phyloP scores from a whole-genome alignment of 495 filamentous ascomycete species.

The Opeltia flavorubescens region DNA sequence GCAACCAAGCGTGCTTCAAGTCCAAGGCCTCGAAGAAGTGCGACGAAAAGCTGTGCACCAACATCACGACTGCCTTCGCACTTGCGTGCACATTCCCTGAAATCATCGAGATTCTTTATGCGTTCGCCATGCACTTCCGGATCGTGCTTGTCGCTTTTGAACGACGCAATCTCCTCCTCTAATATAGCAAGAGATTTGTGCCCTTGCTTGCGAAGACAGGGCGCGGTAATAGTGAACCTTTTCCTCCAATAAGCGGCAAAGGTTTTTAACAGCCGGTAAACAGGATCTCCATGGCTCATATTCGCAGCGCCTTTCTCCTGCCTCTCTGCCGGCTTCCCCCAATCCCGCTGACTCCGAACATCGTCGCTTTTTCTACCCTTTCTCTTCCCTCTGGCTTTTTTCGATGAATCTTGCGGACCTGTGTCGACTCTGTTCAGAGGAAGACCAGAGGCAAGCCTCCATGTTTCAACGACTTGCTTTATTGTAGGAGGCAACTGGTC shows the following conservation, averaged over 20 bases:
- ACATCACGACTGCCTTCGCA: constrained; percentile 78
- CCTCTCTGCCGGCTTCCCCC: constrained; percentile 55
- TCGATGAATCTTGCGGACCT: constrained; percentile 26
- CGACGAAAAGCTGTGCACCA: constrained; percentile 81
- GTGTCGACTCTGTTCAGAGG: neutral
- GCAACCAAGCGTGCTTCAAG: constrained; percentile 70
- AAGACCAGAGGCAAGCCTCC: constrained; percentile 53
- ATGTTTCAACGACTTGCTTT: constrained; percentile 60
- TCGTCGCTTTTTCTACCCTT: constrained; percentile 31
- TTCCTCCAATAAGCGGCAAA: constrained; percentile 79
- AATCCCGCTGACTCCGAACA: constrained; percentile 46
- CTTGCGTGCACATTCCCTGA: constrained; percentile 50
- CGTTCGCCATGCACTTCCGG: constrained; percentile 58
- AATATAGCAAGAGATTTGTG: constrained; percentile 61
- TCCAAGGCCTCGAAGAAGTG: constrained; percentile 67
- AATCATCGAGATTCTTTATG: constrained; percentile 47
- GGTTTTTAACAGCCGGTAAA: constrained; percentile 62
- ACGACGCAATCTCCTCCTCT: constrained; percentile 47
- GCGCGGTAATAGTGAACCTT: constrained; percentile 61
- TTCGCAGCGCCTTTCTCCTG: constrained; percentile 56
- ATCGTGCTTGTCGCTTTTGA: constrained; percentile 47
- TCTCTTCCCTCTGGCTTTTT: constrained; percentile 12
- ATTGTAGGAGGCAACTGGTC: constrained; percentile 51
- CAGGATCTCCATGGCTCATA: constrained; percentile 65
- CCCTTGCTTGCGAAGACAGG: constrained; percentile 75